Evolutionary conservation across 306 rosid genomes (phyloP), one percentile per base, ranked within the genome.

Genomic region (Begonia masoniana): DNA sequence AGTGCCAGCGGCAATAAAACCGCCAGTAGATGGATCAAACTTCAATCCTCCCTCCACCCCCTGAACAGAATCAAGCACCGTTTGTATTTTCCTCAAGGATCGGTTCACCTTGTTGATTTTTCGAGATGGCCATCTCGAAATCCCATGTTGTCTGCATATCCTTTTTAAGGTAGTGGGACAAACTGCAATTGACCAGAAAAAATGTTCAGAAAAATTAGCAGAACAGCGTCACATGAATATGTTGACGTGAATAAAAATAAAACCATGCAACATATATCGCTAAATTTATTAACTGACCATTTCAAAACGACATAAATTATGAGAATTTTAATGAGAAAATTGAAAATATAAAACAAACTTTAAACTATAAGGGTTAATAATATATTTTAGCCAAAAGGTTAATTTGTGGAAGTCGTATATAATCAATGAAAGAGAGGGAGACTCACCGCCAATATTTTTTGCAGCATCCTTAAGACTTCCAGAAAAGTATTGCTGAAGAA

Each of bases 401-500:
- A 31, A 31, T 31, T 5, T 31, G 9, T 4, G 39, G 5, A 31
- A 31, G 39, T 31, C 8, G 39, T 31, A 31, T 31, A 31, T 31
- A 6, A 31, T 31, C 39, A 31, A 31, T 31, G 39, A 31, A 31
- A 31, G 39, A 31, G 39, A 31, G 39, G 39, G 39, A 31, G 39
- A 31, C 39, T 4, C 39, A 84, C 94, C 94, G 41, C 87, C 95
- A 57, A 82, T 74, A 64, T 73, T 70, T 62, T 72, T 85, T 47
- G 95, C 91, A 41, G 95, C 95, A 62, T 85, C 87, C 84, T 79
- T 85, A 53, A 85, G 77, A 62, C 87, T 82, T 41, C 95, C 92
- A 54, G 92, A 79, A 62, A 85, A 85, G 75, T 85, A 75, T 55
- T 73, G 95, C 58, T 73, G 92, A 52, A 85, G 87, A 59, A 85